Base-by-base conservation (phyloP, 2,329 filamentous ascomycete species). In the Pseudopyrenochaeta lycopersici region DNA sequence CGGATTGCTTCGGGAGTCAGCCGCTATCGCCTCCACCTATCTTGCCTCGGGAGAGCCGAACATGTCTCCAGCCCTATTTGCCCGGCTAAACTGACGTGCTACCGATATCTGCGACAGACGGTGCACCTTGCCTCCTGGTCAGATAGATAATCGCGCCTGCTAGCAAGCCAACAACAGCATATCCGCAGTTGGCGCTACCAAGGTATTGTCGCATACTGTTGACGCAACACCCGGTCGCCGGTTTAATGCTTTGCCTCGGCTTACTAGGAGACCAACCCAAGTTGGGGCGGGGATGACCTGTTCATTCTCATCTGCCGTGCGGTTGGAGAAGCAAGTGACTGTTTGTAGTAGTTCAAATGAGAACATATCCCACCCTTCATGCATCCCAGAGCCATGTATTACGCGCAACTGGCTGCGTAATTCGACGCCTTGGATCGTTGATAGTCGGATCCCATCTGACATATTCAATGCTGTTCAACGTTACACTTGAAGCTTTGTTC, bases 391-490 rank as follows among this genome's bases (percentile, higher is more conserved):
- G 7, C n/a, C 23, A 10, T 42, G 40, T 18, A 40, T 23, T 17
- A 40, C 17, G 36, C 10, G 14, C 15, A 6, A 30, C 9, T 29
- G 40, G 14, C 17, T 42, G 40, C 23, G 40, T 30, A 17, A 15
- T 29, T 17, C 10, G n/a, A 30, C n/a, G 23, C 40, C 15, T 30
- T 23, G 23, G 23, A 29, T 14, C 27, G 23, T 18, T 21, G 14
- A 12, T 1, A 12, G 11, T 31, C 11, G 38, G 10, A 6, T 14
- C 23, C 14, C 7, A 32, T 32, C 33, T 39, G 40, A 27, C 30
- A n/a, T 43, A n/a, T 27, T 15, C 11, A 20, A 39, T 21, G 44
- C 30, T 36, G 57, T 55, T 31, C 36, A 42, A 60, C 54, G 48
- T 52, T 49, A 27, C 51, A 44, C 38, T 10, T 23, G 30, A 27